Evolutionary conservation across 208 protist genomes (phyloP), one percentile per base, ranked within the genome.

Genomic region (Leishmania braziliensis): DNA sequence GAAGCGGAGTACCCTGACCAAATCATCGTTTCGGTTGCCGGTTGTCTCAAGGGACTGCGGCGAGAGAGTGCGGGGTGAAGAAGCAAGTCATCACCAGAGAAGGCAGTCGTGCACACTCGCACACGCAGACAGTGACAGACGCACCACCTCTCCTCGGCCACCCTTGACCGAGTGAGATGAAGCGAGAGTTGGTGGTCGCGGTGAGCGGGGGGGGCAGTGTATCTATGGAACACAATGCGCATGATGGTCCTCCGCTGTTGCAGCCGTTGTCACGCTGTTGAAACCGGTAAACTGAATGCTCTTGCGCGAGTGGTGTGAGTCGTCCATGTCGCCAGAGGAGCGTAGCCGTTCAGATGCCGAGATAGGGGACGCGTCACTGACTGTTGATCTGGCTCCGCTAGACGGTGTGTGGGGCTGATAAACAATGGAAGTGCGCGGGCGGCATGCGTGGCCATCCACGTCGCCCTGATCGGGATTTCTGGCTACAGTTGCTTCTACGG

Each of bases 341-440:
- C 29, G 62, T 10, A 29, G 62, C 62, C 62, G 39, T 68, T 10
- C 18, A 29, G 81, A 56, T 5, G 43, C 8, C 1, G 80, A 79
- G 51, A 33, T 43, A 1, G 74, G 71, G 6, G 79, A 68, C 20
- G 76, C 74, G 33, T 56, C 58, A 5, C 51, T 56, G 0, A 39
- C 60, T 1, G 70, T 85, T 5, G 76, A 77, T 0, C 70, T 46
- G 3, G 77, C 82, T 5, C 63, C 82, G 65, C 82, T 81, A 48
- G 82, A 81, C 16, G 82, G 77, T 12, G 77, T 79, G 46, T 68
- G 58, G 20, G 63, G 36, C 33, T 78, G 78, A 79, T 79, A 43
- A 5, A 68, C 26, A 8, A 62, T 46, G 6, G 72, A 76, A 16
- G 63, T 50, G 18, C 72, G 62, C 43, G 77, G n/a, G 12, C 54